Conservation (phyloP, 2,329 filamentous ascomycete genomes). For the Domatiomyces globalis region DNA sequence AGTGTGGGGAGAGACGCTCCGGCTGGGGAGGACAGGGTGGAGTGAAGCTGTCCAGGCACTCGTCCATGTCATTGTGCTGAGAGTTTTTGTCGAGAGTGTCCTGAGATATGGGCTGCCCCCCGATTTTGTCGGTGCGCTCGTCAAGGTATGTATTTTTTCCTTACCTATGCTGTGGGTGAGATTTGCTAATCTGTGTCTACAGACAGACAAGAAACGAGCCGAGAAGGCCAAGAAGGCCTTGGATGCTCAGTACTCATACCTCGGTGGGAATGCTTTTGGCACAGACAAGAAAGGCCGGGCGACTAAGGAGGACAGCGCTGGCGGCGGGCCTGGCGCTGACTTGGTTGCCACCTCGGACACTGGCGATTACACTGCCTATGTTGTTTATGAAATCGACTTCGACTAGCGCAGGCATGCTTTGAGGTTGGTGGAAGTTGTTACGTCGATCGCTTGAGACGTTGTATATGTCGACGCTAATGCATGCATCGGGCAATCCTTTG, state of each 20-base stretch:
- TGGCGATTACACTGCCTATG: slow-evolving; percentile 84
- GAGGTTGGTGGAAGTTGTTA: too few relatives aligned
- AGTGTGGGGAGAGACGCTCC: slow-evolving; percentile 80
- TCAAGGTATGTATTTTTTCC: slow-evolving; percentile 51
- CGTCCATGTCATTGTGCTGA: slow-evolving; percentile 77
- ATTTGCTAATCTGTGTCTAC: neutral
- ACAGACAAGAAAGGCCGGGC: slow-evolving; percentile 86
- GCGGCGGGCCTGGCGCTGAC: slow-evolving; percentile 48
- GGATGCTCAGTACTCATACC: slow-evolving; percentile 74
- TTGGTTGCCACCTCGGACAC: slow-evolving; percentile 48
- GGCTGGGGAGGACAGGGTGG: slow-evolving; percentile 81
- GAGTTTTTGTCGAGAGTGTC: slow-evolving; percentile 97
- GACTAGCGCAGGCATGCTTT: slow-evolving; percentile 21
- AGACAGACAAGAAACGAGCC: slow-evolving; percentile 60
- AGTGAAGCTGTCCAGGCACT: slow-evolving; percentile 93
- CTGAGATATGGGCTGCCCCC: slow-evolving; percentile 84
- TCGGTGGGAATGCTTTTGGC: slow-evolving; percentile 87
- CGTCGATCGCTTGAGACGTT: too few relatives aligned
- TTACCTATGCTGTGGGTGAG: neutral
- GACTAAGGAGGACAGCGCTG: slow-evolving; percentile 70
- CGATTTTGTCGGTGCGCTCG: slow-evolving; percentile 70
- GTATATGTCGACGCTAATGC: too few relatives aligned
- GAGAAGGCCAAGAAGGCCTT: slow-evolving; percentile 68
- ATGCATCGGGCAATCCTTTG: too few relatives aligned
- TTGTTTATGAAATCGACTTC: slow-evolving; percentile 92